Evolutionary conservation across 148 eudicot species (phyloP).

Genomic region (Pharnaceum exiguum): DNA sequence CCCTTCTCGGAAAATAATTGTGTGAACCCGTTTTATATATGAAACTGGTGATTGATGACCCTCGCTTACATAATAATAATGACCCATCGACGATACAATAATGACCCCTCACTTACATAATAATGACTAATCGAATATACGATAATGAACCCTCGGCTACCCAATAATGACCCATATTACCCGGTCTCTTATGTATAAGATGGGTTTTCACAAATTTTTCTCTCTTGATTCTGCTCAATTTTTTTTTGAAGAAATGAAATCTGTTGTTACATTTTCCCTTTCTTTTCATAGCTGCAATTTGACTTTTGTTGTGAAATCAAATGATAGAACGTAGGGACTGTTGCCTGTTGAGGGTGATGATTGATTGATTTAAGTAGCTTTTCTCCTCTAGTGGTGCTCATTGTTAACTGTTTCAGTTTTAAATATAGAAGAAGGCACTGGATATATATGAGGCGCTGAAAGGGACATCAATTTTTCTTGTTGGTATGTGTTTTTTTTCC

Average conservation of each 20-base stretch:
- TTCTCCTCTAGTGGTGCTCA: slow-evolving; percentile 13
- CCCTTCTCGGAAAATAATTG: background rate
- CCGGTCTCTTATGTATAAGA: too few relatives aligned
- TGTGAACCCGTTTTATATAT: background rate
- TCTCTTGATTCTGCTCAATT: too few relatives aligned
- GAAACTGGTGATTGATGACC: background rate
- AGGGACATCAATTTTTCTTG: slow-evolving; percentile 81
- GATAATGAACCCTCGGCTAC: too few relatives aligned
- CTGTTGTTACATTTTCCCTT: too few relatives aligned
- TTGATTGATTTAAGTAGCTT: background rate
- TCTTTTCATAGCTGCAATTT: too few relatives aligned
- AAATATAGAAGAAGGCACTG: slow-evolving; percentile 67
- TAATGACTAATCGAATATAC: too few relatives aligned
- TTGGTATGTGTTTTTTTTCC: slow-evolving; percentile 48
- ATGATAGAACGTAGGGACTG: background rate
- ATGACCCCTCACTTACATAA: too few relatives aligned
- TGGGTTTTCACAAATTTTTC: too few relatives aligned
- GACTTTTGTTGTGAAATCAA: background rate
- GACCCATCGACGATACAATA: too few relatives aligned
- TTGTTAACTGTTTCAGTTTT: slow-evolving; percentile 36
- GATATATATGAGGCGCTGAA: slow-evolving; percentile 59
- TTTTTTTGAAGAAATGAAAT: too few relatives aligned
- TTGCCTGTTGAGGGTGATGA: background rate
- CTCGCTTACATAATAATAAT: too few relatives aligned
- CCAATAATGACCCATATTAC: too few relatives aligned